Conservation (phyloP, 2,329 filamentous ascomycete genomes). For the Incumbomyces lentus region DNA sequence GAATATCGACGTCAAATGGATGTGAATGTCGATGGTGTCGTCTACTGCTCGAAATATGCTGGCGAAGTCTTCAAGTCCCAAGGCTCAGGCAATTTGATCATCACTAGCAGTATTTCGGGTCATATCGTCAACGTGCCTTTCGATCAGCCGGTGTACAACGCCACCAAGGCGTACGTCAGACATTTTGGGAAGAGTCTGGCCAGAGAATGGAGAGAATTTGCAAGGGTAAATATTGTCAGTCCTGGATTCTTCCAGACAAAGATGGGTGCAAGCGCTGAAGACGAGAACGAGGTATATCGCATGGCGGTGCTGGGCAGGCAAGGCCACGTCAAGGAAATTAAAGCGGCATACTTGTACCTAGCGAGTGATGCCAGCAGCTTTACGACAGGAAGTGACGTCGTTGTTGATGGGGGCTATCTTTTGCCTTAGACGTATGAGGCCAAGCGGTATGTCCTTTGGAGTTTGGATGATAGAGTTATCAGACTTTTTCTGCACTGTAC, state of each 20-base stretch:
- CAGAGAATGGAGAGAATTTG: slow-evolving; percentile 48
- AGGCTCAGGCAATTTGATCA: slow-evolving; percentile 41
- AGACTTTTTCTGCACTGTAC: too few species aligned
- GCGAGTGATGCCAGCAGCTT: slow-evolving; percentile 38
- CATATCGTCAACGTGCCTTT: slow-evolving; percentile 43
- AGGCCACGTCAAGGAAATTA: slow-evolving; percentile 35
- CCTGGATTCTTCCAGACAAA: slow-evolving; percentile 48
- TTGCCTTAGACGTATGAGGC: slow-evolving; percentile 8
- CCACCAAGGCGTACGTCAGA: slow-evolving; percentile 45
- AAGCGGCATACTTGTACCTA: slow-evolving; percentile 38
- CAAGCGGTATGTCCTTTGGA: too few species aligned
- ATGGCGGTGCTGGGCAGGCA: slow-evolving; percentile 39
- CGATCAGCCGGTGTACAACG: slow-evolving; percentile 49
- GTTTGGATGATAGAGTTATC: too few species aligned
- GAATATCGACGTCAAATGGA: slow-evolving; percentile 44
- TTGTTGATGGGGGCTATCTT: slow-evolving; percentile 34
- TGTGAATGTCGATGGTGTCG: slow-evolving; percentile 44
- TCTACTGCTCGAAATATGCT: slow-evolving; percentile 35
- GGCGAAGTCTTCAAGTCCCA: slow-evolving; percentile 36
- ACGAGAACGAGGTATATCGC: slow-evolving; percentile 38
- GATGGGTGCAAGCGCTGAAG: slow-evolving; percentile 38
- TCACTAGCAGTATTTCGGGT: slow-evolving; percentile 42
- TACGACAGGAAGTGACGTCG: slow-evolving; percentile 35
- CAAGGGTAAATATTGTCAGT: slow-evolving; percentile 46
- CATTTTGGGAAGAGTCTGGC: slow-evolving; percentile 48